Conservation (phyloP, 257 asterid species). For the Petunia secreta region DNA sequence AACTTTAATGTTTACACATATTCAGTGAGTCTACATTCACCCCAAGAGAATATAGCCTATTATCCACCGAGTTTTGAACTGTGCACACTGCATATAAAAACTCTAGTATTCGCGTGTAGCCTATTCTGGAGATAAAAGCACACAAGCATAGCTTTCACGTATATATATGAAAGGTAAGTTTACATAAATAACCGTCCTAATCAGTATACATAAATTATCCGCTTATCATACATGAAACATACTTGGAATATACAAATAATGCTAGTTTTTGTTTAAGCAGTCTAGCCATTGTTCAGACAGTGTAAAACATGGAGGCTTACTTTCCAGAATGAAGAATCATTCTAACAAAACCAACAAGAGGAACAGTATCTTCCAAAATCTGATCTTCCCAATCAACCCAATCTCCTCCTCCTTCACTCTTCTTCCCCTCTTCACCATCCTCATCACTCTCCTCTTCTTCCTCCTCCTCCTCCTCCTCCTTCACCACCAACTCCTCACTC, state of each 20-base stretch:
- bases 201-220: too few relatives aligned
- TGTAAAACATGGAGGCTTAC: slow-evolving; percentile 41
- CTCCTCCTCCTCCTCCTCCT: slow-evolving; percentile 29
- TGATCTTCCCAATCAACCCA: slow-evolving; percentile 97
- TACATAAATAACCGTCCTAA: too few relatives aligned
- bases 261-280: too few relatives aligned
- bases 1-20: too few relatives aligned
- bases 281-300: too few relatives aligned
- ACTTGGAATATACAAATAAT: too few relatives aligned
- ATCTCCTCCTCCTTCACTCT: slow-evolving; percentile 50
- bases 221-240: too few relatives aligned
- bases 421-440: slow-evolving; percentile 39
- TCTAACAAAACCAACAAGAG: slow-evolving; percentile 82
- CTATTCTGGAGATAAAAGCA: background rate
- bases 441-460: slow-evolving; percentile 29
- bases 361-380: slow-evolving; percentile 93
- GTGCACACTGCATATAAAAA: too few relatives aligned
- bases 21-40: too few relatives aligned
- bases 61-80: too few relatives aligned
- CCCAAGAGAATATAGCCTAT: too few relatives aligned
- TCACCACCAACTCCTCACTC: slow-evolving; percentile 34
- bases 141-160: background rate
- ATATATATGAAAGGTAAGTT: background rate
- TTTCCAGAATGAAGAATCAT: slow-evolving; percentile 91
- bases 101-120: background rate